Base-by-base conservation (phyloP, 2,329 filamentous ascomycete species). In the Colletotrichum shisoi region DNA sequence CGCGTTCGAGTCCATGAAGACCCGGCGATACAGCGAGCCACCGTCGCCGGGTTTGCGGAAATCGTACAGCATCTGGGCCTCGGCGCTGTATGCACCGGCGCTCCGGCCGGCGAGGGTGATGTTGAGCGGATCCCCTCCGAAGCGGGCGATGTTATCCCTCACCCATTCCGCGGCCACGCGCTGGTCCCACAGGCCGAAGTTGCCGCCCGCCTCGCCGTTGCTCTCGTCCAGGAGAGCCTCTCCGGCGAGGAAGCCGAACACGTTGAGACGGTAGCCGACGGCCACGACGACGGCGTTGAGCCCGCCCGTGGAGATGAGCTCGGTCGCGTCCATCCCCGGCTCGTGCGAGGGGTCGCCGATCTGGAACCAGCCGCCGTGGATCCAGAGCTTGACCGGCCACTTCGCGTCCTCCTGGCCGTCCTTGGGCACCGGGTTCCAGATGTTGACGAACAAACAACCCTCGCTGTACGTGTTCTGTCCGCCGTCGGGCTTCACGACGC, bases 291-390 rank as follows among this genome's bases (percentile, higher is more conserved):
- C 75, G 0, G 77, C 76, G 37, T 80, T 76, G 3, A 82, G 70
- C 2, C 71, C 72, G 1, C 75, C 74, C 1, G 74, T 75, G 3
- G 77, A 75, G 1, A 80, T 77, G 12, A 82, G 71, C 63, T 83
- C 80, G 0, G 79, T 82, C 0, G 81, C 79, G 57, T 82, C 76
- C 76, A 81, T 79, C 2, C 75, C 75, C 9, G 74, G 69, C 42
- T 80, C 77, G 34, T 83, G 80, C 15, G 76, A 77, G 0, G 80
- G 79, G 27, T 82, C 77, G 13, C 80, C 80, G 39, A 82, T 75
- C 66, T 83, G 80, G 68, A 83, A 81, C 80, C 81, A 83, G 0
- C 83, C 82, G 11, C 82, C 82, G 66, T 83, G 79, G 21, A 82
- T 74, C 69, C 76, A 80, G 11, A 81, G 71, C 76, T 77, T 75